Evolutionary conservation across 805 yeast species (phyloP), one percentile per base, ranked within the genome.

Genomic region (Metschnikowia noctiluminum): DNA sequence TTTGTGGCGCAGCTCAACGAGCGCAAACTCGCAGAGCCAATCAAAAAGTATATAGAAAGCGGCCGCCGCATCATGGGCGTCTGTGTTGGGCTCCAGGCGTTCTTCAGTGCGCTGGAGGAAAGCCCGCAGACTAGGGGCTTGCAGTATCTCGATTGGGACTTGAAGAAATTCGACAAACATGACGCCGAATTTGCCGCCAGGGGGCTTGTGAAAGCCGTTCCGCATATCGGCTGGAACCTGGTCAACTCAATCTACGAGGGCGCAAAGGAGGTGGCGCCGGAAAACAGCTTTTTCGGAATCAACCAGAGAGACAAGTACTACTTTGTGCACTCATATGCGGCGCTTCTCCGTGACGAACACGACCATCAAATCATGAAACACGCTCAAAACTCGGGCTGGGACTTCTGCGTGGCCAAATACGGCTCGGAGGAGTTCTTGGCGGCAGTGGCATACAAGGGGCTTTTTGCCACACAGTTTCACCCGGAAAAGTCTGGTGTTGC

Each of bases 401-500:
- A 82, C 34, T 74, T 87, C 46, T 89, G 90, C 0, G 68, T 79
- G 40, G 80, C 94, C 1, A 73, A 68, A 46, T 94, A 94, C 65
- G 96, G 95, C 1, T 64, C 81, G 28, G 91, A 94, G 67, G 75
- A 69, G 43, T 94, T 91, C 59, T 72, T 94, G 52, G 95, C 97
- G 13, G 94, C 98, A 0, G 65, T 91, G 35, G 42, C 83, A 30
- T 85, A 78, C 60, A 89, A 77, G 50, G 91, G 89, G 54, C 73
- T 92, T 10, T 88, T 94, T 68, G 96, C 97, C 38, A 94, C 98
- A 0, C 99, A 94, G 66, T 94, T 94, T 68, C 99, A 94, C 68
- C 99, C 99, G n/a, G 99, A 94, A 64, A 94, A 94, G 66, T 89
- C 97, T 3, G 99, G 99, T 11, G 63, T 73, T 21, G 96, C 96